Evolutionary conservation across 306 rosid genomes (phyloP), one percentile per base, ranked within the genome.

Genomic region (Chamaecrista fasciculata): DNA sequence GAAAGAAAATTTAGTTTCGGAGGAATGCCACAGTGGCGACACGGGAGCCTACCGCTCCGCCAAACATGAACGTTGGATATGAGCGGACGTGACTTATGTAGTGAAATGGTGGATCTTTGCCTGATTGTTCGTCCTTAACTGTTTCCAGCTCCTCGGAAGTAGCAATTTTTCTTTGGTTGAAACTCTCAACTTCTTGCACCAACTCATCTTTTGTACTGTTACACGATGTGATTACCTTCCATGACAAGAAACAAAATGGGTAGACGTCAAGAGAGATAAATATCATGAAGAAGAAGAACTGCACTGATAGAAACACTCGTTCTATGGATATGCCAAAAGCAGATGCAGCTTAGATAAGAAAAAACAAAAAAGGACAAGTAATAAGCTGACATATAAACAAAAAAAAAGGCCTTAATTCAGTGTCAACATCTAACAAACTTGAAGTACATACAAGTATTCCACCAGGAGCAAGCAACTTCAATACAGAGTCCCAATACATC

Each of bases 401-500:
- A n/a, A n/a, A n/a, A 28, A 28, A 28, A 28, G 33, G 50, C 63
- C 24, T 20, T 60, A 62, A 21, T 69, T 39, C 61, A 67, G 25
- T 5, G 70, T 62, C 53, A 67, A 48, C 21, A 36, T 63, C 8
- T 23, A 49, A 47, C 49, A 76, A 73, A 39, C 53, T 47, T 57
- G 1, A 78, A 55, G 72, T 49, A 60, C 98, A 82, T 82, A 90
- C 98, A 19, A 88, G 69, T 72, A 94, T 29, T 81, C 98, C 97
- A 44, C 95, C 96, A 14, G 89, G 75, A 78, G 92, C 86, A 69
- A 94, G 90, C 83, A 90, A 79, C 81, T 71, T 86, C n/a, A 81
- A 79, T 64, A 94, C 88, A 18, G 98, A 82, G 69, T 88, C 97
- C 98, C 98, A 94, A 59, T 90, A 94, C 90, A 90, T 84, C 81